A percentile compares a stretch with the other conserved stretches of the same genome.
These are phyloP conservation scores for Schizothecium vesticola DNA, from an alignment of 495 filamentous ascomycete species.

Conservation along the genomic window DNA sequence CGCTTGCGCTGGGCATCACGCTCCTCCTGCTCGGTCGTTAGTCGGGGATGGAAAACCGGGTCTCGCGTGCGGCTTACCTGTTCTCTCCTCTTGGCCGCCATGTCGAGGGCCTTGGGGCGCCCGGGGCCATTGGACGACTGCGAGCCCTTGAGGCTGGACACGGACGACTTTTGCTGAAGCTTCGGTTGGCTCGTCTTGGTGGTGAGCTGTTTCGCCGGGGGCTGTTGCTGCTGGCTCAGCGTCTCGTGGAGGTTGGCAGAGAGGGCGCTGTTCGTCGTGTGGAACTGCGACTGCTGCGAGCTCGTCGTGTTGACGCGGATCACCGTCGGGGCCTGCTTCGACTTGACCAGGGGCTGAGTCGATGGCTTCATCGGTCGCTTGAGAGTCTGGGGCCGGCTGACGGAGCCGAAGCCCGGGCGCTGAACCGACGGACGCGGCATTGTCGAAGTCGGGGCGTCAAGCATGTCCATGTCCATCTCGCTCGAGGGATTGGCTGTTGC, in stretches of 20 bases:
- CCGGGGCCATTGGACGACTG: slow-evolving; percentile 48
- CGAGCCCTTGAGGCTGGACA: slow-evolving; percentile 63
- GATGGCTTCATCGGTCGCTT: slow-evolving; percentile 67
- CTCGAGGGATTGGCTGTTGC: slow-evolving; percentile 29
- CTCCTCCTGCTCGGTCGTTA: slow-evolving; percentile 52
- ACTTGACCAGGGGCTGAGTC: slow-evolving; percentile 59
- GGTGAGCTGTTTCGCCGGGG: slow-evolving; percentile 32
- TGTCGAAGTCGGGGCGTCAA: slow-evolving; percentile 41
- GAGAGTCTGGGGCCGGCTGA: slow-evolving; percentile 47
- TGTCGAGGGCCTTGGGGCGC: slow-evolving; percentile 56
- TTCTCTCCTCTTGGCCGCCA: slow-evolving; percentile 71
- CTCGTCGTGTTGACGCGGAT: slow-evolving; percentile 72
- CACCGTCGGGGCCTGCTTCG: slow-evolving; percentile 69
- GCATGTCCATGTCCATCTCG: slow-evolving; percentile 45
- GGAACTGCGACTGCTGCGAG: slow-evolving; percentile 54
- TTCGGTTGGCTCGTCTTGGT: slow-evolving; percentile 66
- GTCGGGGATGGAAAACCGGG: not conserved
- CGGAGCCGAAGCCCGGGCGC: slow-evolving; percentile 42
- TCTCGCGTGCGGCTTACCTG: slow-evolving; percentile 12
- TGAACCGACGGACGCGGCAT: slow-evolving; percentile 54
- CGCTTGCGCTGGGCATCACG: slow-evolving; percentile 70
- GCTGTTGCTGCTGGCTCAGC: slow-evolving; percentile 41
- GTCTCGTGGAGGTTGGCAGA: slow-evolving; percentile 58
- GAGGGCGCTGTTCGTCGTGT: slow-evolving; percentile 53
- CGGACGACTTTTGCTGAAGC: slow-evolving; percentile 58